Evolutionary conservation across 768 basidiomycete species (phyloP).

Genomic region (Hypholoma sublateritium): DNA sequence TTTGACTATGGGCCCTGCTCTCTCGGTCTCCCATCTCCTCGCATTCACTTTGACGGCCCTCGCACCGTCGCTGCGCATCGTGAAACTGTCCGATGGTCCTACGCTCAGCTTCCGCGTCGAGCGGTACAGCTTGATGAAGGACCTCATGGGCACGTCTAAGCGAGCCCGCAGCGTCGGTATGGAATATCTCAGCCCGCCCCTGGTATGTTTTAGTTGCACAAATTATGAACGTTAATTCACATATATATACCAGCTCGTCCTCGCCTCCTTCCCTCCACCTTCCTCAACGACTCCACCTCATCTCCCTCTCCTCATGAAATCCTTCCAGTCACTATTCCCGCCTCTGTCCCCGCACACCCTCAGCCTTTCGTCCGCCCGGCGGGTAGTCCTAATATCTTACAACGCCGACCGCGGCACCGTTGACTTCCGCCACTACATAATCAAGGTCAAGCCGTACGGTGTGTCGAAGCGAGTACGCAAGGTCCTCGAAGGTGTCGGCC

Average conservation of each 20-base stretch:
- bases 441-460: constrained; percentile 93
- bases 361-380: constrained; percentile 84
- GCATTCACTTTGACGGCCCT: constrained; percentile 87
- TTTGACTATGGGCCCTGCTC: constrained; percentile 84
- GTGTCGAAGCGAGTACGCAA: constrained; percentile 89
- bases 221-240: constrained; percentile 1
- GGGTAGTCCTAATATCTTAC: constrained; percentile 92
- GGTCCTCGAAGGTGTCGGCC: constrained; percentile 65
- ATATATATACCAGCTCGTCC: constrained; percentile 66
- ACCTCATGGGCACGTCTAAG: constrained; percentile 65
- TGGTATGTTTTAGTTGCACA: constrained; percentile 51
- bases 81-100: constrained; percentile 87
- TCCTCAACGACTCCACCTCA: constrained; percentile 78
- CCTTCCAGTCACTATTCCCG: constrained; percentile 96
- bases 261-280: constrained; percentile 81
- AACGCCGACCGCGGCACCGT: constrained; percentile 83
- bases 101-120: constrained; percentile 93
- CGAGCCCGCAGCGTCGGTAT: constrained; percentile 75
- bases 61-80: constrained; percentile 83
- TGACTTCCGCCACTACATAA: constrained; percentile 92
- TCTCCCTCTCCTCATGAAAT: constrained; percentile 88
- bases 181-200: constrained; percentile 89
- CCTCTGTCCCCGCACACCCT: constrained; percentile 82
- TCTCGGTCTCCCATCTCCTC: constrained; percentile 90
- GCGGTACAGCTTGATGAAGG: constrained; percentile 89